Conservation (phyloP, 164 flowering plant species). For the Liriodendron chinense region DNA sequence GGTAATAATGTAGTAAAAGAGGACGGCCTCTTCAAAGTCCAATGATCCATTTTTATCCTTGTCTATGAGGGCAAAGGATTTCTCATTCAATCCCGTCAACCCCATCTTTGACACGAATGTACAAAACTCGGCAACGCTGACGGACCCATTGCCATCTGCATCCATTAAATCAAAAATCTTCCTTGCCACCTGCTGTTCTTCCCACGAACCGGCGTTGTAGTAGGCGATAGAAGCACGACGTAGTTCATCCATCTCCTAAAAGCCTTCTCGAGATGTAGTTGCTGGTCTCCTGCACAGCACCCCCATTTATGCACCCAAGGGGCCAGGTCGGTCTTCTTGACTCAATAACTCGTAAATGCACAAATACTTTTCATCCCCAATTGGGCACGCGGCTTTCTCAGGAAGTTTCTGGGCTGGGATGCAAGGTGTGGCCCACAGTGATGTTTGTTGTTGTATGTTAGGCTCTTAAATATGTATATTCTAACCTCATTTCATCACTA, state of each 20-base stretch:
- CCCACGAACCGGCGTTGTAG: not conserved
- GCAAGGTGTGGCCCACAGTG: too few species aligned
- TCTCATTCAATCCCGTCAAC: not conserved
- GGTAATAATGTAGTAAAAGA: not conserved
- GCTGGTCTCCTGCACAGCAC: too few species aligned
- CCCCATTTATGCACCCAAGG: too few species aligned
- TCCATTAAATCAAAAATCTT: not conserved
- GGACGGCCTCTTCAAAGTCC: not conserved
- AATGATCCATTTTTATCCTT: not conserved
- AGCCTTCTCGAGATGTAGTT: too few species aligned
- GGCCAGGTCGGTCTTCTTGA: too few species aligned
- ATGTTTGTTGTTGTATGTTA: too few species aligned
- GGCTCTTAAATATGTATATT: too few species aligned
- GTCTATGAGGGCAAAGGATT: not conserved
- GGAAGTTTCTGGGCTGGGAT: too few species aligned
- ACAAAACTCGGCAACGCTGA: not conserved
- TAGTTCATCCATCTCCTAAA: not conserved
- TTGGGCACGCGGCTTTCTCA: too few species aligned
- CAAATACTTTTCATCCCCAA: too few species aligned
- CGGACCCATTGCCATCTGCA: not conserved
- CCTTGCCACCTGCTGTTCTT: not conserved
- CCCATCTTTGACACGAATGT: not conserved
- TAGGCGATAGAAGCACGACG: not conserved
- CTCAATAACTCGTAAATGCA: too few species aligned
- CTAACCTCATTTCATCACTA: too few species aligned